Evolutionary conservation across 2,329 filamentous ascomycete genomes (phyloP).

Genomic region (Cladosporium oxysporum): DNA sequence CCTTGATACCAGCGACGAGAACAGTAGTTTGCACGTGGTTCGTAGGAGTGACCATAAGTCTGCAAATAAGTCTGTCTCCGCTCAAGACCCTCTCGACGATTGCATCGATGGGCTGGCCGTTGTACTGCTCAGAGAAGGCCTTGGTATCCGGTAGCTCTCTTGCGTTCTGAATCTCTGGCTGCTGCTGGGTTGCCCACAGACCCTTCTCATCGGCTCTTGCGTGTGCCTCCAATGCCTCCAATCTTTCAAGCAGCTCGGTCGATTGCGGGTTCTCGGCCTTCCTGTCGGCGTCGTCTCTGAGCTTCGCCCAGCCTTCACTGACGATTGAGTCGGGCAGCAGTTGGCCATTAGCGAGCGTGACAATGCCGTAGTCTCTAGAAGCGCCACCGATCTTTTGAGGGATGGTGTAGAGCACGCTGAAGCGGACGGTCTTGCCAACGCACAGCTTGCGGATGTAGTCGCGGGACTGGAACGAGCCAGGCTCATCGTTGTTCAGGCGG

Average conservation of each 20-base stretch:
- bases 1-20: slow-evolving; percentile 82
- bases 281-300: slow-evolving; percentile 89
- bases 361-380: slow-evolving; percentile 79
- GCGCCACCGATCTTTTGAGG: slow-evolving; percentile 59
- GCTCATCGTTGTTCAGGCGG: slow-evolving; percentile 55
- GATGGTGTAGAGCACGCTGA: slow-evolving; percentile 82
- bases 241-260: slow-evolving; percentile 68
- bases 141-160: slow-evolving; percentile 79
- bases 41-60: slow-evolving; percentile 75
- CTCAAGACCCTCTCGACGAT: slow-evolving; percentile 89
- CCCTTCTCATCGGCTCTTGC: slow-evolving; percentile 80
- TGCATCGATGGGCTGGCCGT: slow-evolving; percentile 75
- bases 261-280: slow-evolving; percentile 84
- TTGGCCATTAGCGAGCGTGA: slow-evolving; percentile 73
- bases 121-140: slow-evolving; percentile 76
- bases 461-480: slow-evolving; percentile 89
- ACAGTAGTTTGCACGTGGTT: slow-evolving; percentile 89
- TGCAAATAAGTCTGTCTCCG: slow-evolving; percentile 84
- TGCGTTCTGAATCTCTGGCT: slow-evolving; percentile 69
- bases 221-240: slow-evolving; percentile 74
- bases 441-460: slow-evolving; percentile 83
- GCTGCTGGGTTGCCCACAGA: slow-evolving; percentile 70
- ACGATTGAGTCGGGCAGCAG: slow-evolving; percentile 79
- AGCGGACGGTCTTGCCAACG: slow-evolving; percentile 85
- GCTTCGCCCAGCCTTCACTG: slow-evolving; percentile 86